phyloP scores from a whole-genome alignment of 495 filamentous ascomycete genomes.

The Hyaloscypha bicolor region DNA sequence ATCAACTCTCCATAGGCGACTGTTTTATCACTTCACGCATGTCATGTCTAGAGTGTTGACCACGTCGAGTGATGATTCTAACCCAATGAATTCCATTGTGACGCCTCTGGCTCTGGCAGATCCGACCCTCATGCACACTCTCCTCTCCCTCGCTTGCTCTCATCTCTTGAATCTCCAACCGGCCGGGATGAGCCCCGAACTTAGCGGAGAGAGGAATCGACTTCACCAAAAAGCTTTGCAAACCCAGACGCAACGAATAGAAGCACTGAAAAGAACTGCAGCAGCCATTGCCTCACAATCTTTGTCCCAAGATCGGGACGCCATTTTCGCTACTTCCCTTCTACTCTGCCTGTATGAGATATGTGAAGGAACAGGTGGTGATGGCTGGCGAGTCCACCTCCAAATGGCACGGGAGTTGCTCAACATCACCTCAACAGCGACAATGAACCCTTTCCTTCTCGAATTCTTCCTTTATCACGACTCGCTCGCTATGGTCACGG shows the following conservation, averaged over 20 bases:
- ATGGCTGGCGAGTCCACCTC: conserved; percentile 9
- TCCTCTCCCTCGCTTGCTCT: conserved; percentile 15
- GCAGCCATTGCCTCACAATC: neutral
- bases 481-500: conserved; percentile 21
- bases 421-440: conserved; percentile 6
- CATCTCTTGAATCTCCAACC: conserved; percentile 19
- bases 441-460: conserved; percentile 25
- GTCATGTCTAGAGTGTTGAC: conserved; percentile 18
- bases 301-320: conserved; percentile 1
- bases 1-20: conserved; percentile 3
- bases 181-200: neutral
- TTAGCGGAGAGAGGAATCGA: conserved; percentile 8
- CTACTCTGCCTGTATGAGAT: conserved; percentile 23
- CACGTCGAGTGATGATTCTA: conserved; percentile 7
- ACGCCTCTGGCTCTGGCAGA: conserved; percentile 20
- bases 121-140: conserved; percentile 14
- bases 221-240: conserved; percentile 16
- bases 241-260: conserved; percentile 6
- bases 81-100: conserved; percentile 21
- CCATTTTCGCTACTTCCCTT: conserved; percentile 17
- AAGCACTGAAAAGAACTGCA: neutral
- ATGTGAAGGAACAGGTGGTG: conserved; percentile 20
- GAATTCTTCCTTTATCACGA: conserved; percentile 29
- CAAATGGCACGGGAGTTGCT: conserved; percentile 15
- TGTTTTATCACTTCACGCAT: conserved; percentile 22